phyloP scores from a whole-genome alignment of 2,329 filamentous ascomycete genomes.

The Purpureocillium lavendulum region DNA sequence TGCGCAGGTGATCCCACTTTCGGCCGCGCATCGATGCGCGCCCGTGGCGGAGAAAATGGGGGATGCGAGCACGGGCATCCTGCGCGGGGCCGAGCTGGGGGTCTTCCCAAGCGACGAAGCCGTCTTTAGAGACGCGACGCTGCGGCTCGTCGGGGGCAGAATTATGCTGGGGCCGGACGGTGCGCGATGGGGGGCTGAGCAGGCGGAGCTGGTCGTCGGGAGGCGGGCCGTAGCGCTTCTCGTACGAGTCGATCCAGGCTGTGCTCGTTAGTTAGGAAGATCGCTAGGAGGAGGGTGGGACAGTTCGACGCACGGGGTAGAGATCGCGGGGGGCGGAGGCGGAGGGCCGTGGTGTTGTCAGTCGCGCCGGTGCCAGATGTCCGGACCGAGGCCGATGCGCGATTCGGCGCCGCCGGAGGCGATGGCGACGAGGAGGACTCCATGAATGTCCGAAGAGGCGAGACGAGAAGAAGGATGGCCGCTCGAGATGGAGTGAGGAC shows the following conservation, averaged over 20 bases:
- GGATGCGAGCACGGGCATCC: constrained; percentile 27
- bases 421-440: constrained; percentile 8
- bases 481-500: neutral
- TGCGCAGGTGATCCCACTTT: constrained; percentile 52
- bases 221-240: constrained; percentile 28
- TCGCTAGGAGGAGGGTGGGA: constrained; percentile 6
- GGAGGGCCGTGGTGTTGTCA: constrained; percentile 8
- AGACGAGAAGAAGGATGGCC: no score
- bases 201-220: constrained; percentile 29
- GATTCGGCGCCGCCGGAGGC: constrained; percentile 6
- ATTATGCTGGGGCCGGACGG: constrained; percentile 32
- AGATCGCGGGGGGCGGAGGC: constrained; percentile 17
- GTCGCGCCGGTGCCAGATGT: constrained; percentile 6
- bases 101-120: constrained; percentile 34
- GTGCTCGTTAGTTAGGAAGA: constrained; percentile 34
- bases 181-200: constrained; percentile 28
- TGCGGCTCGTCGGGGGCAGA: constrained; percentile 27
- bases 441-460: constrained; percentile 1
- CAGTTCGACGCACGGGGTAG: constrained; percentile 16
- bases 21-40: constrained; percentile 37
- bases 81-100: constrained; percentile 24
- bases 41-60: constrained; percentile 38
- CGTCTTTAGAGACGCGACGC: constrained; percentile 38
- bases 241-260: constrained; percentile 44
- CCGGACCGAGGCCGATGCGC: constrained; percentile 4